These are phyloP conservation scores for Sanguinoderma infundibulare DNA, from an alignment of 1,284 basidiomycete species.

Conservation along the genomic window DNA sequence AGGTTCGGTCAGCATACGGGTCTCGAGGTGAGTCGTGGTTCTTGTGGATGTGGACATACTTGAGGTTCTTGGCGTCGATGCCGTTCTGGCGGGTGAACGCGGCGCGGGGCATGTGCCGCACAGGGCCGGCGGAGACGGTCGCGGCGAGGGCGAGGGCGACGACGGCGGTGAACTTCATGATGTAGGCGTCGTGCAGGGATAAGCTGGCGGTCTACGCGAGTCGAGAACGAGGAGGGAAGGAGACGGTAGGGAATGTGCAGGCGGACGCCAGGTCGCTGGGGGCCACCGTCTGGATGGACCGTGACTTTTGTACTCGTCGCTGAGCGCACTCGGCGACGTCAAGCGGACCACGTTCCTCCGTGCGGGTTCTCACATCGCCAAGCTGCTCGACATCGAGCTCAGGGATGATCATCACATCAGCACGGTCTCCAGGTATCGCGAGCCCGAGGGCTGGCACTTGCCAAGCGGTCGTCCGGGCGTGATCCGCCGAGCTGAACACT, in stretches of 20 bases:
- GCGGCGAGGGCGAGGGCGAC: background rate
- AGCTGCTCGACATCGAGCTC: too few species aligned
- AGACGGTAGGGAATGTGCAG: background rate
- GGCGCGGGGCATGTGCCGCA: background rate
- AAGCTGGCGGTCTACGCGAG: background rate
- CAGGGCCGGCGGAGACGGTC: background rate
- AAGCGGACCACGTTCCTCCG: background rate
- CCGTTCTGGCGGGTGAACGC: background rate
- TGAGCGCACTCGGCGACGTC: background rate
- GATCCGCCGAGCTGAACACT: background rate
- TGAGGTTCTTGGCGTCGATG: background rate
- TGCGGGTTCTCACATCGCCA: background rate
- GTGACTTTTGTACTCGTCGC: background rate
- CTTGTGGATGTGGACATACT: background rate
- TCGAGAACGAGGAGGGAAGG: background rate
- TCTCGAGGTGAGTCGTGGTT: background rate
- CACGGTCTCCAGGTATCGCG: background rate
- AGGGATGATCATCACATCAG: background rate
- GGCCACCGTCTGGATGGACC: background rate
- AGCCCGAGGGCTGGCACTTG: background rate
- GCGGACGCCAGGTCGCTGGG: background rate
- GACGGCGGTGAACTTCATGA: background rate
- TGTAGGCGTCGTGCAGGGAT: background rate
- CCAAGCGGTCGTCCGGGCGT: background rate
- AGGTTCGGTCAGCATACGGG: background rate